Conservation (phyloP, 2,329 filamentous ascomycete genomes). For the Pseudogymnoascus sp. region DNA sequence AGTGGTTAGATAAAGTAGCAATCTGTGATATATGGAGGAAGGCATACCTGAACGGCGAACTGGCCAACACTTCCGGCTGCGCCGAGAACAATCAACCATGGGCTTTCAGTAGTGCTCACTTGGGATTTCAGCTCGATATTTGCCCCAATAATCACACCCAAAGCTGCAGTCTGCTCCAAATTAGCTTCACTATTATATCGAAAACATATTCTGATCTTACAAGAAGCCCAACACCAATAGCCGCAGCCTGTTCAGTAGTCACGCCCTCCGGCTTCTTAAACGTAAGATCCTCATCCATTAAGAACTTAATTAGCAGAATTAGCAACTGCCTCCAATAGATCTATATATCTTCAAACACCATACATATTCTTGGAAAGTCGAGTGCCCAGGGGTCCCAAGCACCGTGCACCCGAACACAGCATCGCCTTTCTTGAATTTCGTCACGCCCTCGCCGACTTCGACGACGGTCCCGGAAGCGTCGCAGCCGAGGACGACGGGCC, state of each 20-base stretch:
- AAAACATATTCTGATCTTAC: constrained; percentile 17
- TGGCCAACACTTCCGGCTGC: constrained; percentile 30
- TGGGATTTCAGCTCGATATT: constrained; percentile 18
- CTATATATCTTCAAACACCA: not conserved
- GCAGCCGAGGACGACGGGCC: constrained; percentile 32
- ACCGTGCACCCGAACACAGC: constrained; percentile 30
- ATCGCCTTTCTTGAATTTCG: constrained; percentile 28
- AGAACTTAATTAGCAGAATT: constrained; percentile 18
- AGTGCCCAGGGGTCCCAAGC: constrained; percentile 27
- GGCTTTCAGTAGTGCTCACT: constrained; percentile 17
- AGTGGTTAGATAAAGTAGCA: not conserved
- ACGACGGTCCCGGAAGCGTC: constrained; percentile 30
- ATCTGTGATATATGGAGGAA: not conserved
- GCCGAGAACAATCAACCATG: constrained; percentile 32
- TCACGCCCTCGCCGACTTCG: constrained; percentile 24
- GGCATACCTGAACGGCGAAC: constrained; percentile 26
- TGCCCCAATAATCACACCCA: constrained; percentile 27
- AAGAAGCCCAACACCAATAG: constrained; percentile 29
- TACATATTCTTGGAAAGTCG: constrained; percentile 31
- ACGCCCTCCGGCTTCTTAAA: constrained; percentile 26
- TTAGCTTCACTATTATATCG: not conserved
- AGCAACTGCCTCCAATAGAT: not conserved
- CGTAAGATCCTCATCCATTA: constrained; percentile 30
- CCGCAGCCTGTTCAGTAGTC: constrained; percentile 26
- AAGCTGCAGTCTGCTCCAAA: constrained; percentile 26